A percentile compares a stretch with the other conserved stretches of the same genome.
These are phyloP conservation scores for Neoscytalidium dimidiatum DNA, from an alignment of 2,329 filamentous ascomycete species.

Conservation along the genomic window DNA sequence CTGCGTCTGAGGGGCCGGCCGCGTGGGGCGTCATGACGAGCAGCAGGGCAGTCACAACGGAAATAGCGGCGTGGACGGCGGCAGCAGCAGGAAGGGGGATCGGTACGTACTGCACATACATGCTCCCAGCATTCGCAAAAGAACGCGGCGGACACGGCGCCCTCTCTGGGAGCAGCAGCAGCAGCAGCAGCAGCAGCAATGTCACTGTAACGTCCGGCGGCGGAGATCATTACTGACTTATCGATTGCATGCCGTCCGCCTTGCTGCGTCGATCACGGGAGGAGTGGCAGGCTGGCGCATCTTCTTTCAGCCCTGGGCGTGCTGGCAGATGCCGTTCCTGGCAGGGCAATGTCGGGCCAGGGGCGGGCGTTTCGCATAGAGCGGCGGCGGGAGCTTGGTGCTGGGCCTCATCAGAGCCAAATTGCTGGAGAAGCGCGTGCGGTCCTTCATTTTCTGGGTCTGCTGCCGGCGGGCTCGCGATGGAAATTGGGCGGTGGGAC, in stretches of 20 bases:
- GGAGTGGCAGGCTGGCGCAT: conserved; percentile 16
- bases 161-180: too few relatives aligned
- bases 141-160: too few relatives aligned
- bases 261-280: conserved; percentile 37
- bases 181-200: not conserved
- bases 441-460: conserved; percentile 16
- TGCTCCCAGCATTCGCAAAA: too few relatives aligned
- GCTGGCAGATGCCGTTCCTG: conserved; percentile 3
- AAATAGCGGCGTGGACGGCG: not conserved
- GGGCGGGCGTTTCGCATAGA: conserved; percentile 10
- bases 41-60: conserved; percentile 5
- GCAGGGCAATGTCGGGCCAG: not conserved
- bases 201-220: conserved; percentile 15
- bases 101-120: not conserved
- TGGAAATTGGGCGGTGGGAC: not conserved
- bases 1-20: not conserved
- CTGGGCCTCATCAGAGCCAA: conserved; percentile 5
- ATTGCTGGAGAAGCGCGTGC: conserved; percentile 12
- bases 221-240: conserved; percentile 33
- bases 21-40: conserved; percentile 13
- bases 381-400: not conserved
- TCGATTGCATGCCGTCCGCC: conserved; percentile 40
- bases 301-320: conserved; percentile 9
- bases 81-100: not conserved
- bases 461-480: not conserved